These are phyloP conservation scores for Neurospora sp. DNA, from an alignment of 495 filamentous ascomycete species.

Conservation along the genomic window DNA sequence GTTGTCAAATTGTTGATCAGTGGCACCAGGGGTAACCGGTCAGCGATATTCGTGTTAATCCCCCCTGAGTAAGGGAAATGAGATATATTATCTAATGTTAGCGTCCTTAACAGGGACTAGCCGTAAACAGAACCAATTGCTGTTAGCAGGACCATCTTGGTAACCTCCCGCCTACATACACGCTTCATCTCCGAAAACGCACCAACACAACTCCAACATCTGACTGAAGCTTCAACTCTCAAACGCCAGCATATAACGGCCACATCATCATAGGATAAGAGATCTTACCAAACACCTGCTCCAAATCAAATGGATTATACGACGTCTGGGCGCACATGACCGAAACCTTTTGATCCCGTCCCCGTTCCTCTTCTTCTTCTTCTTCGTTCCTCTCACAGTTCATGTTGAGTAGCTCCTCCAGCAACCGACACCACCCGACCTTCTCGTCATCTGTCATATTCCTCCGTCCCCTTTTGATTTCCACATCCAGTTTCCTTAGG, in stretches of 20 bases:
- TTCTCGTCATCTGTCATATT: neutral
- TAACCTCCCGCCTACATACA: neutral
- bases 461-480: neutral
- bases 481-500: constrained; percentile 11
- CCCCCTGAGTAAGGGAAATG: neutral
- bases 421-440: constrained; percentile 2
- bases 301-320: neutral
- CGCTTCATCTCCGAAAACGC: neutral
- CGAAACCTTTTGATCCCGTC: neutral
- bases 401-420: neutral
- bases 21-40: neutral
- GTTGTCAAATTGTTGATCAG: neutral
- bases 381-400: neutral
- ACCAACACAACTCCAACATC: neutral
- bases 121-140: neutral
- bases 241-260: neutral
- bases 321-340: neutral
- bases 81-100: neutral
- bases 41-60: neutral
- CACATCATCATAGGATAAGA: neutral
- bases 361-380: neutral
- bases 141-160: neutral
- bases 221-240: neutral
- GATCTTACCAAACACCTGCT: neutral
- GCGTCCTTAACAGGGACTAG: neutral